Percentiles rank a stretch among this genome's conserved stretches.
Evolutionary conservation across 2,329 filamentous ascomycete genomes (phyloP).

Genomic region (Aspergillus calidoustus): DNA sequence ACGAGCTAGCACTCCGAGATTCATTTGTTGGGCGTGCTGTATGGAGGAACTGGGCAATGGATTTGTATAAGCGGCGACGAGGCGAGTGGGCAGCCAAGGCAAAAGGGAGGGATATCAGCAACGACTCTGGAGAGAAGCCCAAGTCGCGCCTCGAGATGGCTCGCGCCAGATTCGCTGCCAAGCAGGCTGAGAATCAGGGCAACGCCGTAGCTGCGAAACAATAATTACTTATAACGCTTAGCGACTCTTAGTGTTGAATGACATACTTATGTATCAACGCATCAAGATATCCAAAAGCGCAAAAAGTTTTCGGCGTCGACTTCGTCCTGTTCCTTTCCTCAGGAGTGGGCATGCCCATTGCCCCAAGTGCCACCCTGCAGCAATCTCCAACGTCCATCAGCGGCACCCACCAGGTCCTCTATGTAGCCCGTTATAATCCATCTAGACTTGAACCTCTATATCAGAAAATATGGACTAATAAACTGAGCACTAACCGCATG

Average conservation of each 20-base stretch:
- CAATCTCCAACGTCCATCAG: no score
- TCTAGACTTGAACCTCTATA: background rate
- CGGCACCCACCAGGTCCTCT: no score
- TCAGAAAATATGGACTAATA: background rate
- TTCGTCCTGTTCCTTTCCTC: no score
- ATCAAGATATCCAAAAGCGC: background rate
- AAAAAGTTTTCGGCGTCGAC: no score
- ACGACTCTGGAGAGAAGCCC: constrained; percentile 34
- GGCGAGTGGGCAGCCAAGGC: constrained; percentile 68
- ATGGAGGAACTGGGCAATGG: constrained; percentile 76
- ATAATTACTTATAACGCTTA: constrained; percentile 5
- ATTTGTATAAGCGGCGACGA: constrained; percentile 67
- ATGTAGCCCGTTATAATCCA: no score
- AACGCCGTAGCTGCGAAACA: constrained; percentile 23
- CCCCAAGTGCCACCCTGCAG: no score
- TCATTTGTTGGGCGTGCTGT: constrained; percentile 68
- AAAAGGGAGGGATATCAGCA: constrained; percentile 52
- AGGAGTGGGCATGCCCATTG: no score
- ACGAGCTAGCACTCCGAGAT: constrained; percentile 66
- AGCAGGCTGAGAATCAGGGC: constrained; percentile 30
- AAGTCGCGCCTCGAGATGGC: constrained; percentile 63
- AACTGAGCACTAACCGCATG: constrained; percentile 1
- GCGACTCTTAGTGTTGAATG: background rate
- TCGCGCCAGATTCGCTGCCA: constrained; percentile 59
- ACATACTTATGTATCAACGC: background rate